Evolutionary conservation across 176 grass and related monocot genomes (phyloP), one percentile per base, ranked within the genome.

Genomic region (Aegilops bicornis): DNA sequence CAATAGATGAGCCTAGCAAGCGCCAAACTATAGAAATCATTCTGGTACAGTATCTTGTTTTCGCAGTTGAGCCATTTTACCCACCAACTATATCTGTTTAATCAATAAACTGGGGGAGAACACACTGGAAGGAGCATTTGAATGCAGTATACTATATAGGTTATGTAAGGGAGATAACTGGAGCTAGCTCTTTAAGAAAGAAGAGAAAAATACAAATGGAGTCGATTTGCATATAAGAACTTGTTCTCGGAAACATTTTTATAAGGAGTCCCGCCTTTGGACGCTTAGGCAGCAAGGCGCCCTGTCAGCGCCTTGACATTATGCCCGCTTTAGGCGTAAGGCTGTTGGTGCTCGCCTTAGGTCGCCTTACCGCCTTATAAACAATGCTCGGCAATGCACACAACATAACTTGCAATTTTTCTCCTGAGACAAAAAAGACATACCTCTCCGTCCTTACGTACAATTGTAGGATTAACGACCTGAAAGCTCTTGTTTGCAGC

Each of bases 401-500:
- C 30, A 67, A 69, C 60, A 84, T 68, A 50, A 61, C n/a, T 69
- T 14, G 5, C 9, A 20, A 14, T 52, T 73, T 12, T 7, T 37
- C 20, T 66, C 27, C n/a, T 30, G 35, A 71, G n/a, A 89, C 23
- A 82, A 82, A 8, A 16, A 81, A 15, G n/a, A 81, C 42, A 35
- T 86, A 99, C 97, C 97, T 94, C 70, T 69, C 80, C 71, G 35
- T 86, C 87, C 79, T 83, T 83, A 29, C 86, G 27, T 32, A 29
- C 71, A 76, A 86, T 33, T 59, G 94, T 88, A 85, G 94, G 94
- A 96, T 87, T 89, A 89, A 90, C 68, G 43, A 86, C 94, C 30
- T 92, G 73, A 74, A 99, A 96, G 77, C 85, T 96, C 87, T 92
- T 90, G 79, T 99, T 94, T 20, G 37, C 90, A 88, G 88, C 79